A percentile compares a stretch with the other conserved stretches of the same genome.
phyloP scores from a whole-genome alignment of 1,284 basidiomycete genomes.

The Ustilago hordei region DNA sequence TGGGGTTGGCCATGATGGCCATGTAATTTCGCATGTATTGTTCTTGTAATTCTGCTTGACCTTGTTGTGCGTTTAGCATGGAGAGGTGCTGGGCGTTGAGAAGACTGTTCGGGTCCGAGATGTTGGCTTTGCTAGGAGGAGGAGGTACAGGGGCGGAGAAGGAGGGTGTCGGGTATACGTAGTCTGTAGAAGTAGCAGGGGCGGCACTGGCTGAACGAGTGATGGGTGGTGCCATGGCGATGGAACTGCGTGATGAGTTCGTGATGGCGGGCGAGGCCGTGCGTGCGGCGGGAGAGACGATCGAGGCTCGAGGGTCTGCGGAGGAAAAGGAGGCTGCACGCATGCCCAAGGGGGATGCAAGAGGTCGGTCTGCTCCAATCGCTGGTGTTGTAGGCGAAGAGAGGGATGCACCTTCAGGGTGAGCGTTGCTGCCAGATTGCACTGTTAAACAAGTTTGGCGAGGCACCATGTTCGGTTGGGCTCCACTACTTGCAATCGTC shows the following conservation, averaged over 20 bases:
- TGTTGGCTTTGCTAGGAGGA: not conserved
- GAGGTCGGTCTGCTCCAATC: constrained; percentile 1
- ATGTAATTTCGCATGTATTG: constrained; percentile 55
- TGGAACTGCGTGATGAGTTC: constrained; percentile 30
- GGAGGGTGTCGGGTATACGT: not conserved
- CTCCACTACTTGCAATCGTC: constrained; percentile 22
- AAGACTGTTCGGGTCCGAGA: constrained; percentile 7
- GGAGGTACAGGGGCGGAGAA: not conserved
- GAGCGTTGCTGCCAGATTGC: constrained; percentile 7
- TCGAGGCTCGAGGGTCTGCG: constrained; percentile 7
- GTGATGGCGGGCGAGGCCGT: constrained; percentile 34
- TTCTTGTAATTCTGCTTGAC: constrained; percentile 45
- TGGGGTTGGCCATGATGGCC: constrained; percentile 51
- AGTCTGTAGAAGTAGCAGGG: not conserved
- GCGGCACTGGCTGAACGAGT: constrained; percentile 25
- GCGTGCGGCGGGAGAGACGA: constrained; percentile 16
- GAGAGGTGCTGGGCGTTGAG: constrained; percentile 39
- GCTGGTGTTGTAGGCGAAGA: not conserved
- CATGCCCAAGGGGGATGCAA: constrained; percentile 10
- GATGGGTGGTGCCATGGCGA: constrained; percentile 31
- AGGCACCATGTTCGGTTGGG: constrained; percentile 7
- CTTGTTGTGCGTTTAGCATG: constrained; percentile 37
- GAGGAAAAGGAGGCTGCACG: constrained; percentile 24
- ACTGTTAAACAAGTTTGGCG: constrained; percentile 25
- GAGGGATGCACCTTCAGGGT: not conserved